Conservation (phyloP, 192 early-diverging fungal species). For the Coemansia brasiliensis region DNA sequence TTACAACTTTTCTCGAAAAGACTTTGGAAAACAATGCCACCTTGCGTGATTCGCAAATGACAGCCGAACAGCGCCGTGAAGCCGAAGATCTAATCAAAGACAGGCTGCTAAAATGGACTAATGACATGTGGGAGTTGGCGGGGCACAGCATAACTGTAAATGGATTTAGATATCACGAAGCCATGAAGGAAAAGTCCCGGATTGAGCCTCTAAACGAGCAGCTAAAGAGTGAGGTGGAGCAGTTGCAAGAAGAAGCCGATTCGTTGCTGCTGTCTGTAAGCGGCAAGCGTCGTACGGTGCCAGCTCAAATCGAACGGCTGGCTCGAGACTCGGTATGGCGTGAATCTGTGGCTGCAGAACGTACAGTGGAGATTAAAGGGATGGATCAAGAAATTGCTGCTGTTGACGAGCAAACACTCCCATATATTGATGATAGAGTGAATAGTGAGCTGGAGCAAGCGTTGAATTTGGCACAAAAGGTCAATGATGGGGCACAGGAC, state of each 20-base stretch:
- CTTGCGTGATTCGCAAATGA: conserved; percentile 30
- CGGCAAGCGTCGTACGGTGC: conserved; percentile 37
- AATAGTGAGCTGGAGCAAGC: conserved; percentile 40
- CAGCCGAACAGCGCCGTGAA: conserved; percentile 31
- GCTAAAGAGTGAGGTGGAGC: conserved; percentile 35
- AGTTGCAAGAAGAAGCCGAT: conserved; percentile 40
- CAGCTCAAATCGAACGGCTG: conserved; percentile 41
- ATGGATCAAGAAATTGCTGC: neutral
- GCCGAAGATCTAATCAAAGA: conserved; percentile 20
- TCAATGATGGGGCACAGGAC: conserved; percentile 10
- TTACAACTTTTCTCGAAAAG: conserved; percentile 22
- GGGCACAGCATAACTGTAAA: conserved; percentile 46
- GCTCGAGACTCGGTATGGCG: conserved; percentile 31
- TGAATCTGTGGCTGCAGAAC: conserved; percentile 42
- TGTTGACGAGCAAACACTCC: conserved; percentile 9
- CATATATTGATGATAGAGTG: conserved; percentile 36
- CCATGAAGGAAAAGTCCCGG: conserved; percentile 36
- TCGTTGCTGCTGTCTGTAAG: conserved; percentile 31
- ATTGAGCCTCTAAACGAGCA: conserved; percentile 42
- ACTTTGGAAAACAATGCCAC: conserved; percentile 28
- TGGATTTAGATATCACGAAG: conserved; percentile 41
- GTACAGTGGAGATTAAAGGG: conserved; percentile 25
- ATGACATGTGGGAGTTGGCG: conserved; percentile 33
- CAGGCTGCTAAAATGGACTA: conserved; percentile 29
- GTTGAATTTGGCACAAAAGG: conserved; percentile 8